phyloP scores from a whole-genome alignment of 2,329 filamentous ascomycete species.

The Sporothrix brunneoviolacea region DNA sequence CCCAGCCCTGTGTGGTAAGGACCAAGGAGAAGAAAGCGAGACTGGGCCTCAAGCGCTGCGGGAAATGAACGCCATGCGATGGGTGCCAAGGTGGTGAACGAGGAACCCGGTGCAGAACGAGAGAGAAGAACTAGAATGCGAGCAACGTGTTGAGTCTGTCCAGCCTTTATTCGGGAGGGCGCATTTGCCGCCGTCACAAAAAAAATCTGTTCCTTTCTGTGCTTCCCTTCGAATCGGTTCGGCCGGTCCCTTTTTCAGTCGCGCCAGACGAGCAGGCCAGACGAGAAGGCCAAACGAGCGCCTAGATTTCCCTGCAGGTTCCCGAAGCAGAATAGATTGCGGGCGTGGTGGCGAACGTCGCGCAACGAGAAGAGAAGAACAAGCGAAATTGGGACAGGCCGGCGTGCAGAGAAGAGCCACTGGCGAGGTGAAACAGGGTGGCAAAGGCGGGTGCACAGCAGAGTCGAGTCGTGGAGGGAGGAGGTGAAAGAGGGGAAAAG shows the following conservation, averaged over 20 bases:
- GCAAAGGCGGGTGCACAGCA: slow-evolving; percentile 6
- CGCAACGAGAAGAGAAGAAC: background rate
- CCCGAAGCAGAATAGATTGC: background rate
- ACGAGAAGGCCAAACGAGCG: too few relatives aligned
- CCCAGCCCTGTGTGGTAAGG: too few relatives aligned
- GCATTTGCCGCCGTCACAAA: background rate
- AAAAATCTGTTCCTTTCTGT: background rate
- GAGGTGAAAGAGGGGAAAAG: background rate
- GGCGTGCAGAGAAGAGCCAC: background rate
- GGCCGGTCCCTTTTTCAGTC: background rate
- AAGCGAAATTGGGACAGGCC: background rate
- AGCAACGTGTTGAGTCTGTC: too few relatives aligned
- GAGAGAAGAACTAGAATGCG: too few relatives aligned
- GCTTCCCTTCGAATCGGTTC: background rate
- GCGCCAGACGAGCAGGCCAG: too few relatives aligned
- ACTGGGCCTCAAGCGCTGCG: background rate
- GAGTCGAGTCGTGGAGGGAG: slow-evolving; percentile 1
- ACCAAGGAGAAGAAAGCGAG: background rate
- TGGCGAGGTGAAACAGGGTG: slow-evolving; percentile 2
- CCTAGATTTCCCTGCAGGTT: background rate
- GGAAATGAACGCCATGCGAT: background rate
- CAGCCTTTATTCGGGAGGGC: slow-evolving; percentile 6
- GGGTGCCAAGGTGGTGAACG: too few relatives aligned
- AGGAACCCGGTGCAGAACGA: too few relatives aligned
- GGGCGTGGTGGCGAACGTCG: slow-evolving; percentile 1